phyloP scores from a whole-genome alignment of 805 yeast genomes.

The Saturnispora mendoncae region DNA sequence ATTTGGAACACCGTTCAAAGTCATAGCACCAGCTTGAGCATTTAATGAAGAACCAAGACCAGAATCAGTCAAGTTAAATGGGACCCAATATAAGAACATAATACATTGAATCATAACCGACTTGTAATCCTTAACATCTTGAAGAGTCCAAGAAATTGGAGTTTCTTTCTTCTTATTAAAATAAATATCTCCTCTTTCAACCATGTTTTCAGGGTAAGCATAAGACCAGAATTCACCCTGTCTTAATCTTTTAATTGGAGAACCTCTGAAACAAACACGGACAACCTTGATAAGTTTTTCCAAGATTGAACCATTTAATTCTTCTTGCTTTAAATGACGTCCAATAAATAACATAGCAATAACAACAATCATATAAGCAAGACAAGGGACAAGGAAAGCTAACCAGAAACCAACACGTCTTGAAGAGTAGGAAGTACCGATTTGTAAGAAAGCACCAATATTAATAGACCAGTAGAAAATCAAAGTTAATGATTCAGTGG shows the following conservation, averaged over 20 bases:
- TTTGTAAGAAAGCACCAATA: slow-evolving; percentile 44
- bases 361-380: slow-evolving; percentile 46
- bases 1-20: slow-evolving; percentile 45
- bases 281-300: slow-evolving; percentile 35
- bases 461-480: slow-evolving; percentile 49
- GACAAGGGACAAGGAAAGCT: slow-evolving; percentile 46
- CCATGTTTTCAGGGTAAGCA: slow-evolving; percentile 39
- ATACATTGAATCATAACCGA: slow-evolving; percentile 37
- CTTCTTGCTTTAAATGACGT: slow-evolving; percentile 28
- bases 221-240: slow-evolving; percentile 40
- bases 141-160: slow-evolving; percentile 33
- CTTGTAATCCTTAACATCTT: slow-evolving; percentile 39
- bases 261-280: slow-evolving; percentile 35
- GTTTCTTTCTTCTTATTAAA: slow-evolving; percentile 23
- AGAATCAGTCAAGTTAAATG: slow-evolving; percentile 35
- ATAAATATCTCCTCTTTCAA: slow-evolving; percentile 33
- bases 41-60: slow-evolving; percentile 42
- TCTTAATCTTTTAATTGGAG: slow-evolving; percentile 34
- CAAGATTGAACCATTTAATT: slow-evolving; percentile 41
- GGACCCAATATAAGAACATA: slow-evolving; percentile 36
- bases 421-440: slow-evolving; percentile 44
- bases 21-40: slow-evolving; percentile 49
- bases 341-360: slow-evolving; percentile 33
- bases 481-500: slow-evolving; percentile 33
- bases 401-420: slow-evolving; percentile 47